Evolutionary conservation across 176 grass and related monocot species (phyloP).

Genomic region (Hsuehochloa calcarea): DNA sequence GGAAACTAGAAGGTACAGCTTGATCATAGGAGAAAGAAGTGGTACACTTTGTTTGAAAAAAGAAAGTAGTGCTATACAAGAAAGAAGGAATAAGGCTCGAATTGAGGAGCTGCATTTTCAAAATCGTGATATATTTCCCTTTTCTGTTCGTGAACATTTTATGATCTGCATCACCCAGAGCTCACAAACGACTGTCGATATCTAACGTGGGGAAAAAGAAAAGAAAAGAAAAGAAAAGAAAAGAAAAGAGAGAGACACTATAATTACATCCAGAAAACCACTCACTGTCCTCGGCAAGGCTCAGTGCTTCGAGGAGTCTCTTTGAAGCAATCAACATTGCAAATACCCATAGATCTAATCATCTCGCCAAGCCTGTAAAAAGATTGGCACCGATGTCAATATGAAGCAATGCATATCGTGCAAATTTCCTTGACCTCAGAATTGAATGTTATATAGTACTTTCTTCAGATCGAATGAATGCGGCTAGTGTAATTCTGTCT

Average conservation of each 20-base stretch:
- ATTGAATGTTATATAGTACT: neutral
- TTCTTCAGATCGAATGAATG: neutral
- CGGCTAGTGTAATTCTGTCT: neutral
- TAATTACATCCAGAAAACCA: conserved; percentile 8
- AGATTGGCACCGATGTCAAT: neutral
- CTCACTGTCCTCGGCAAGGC: conserved; percentile 23
- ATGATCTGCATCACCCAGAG: conserved; percentile 12
- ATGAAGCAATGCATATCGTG: neutral
- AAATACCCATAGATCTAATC: conserved; percentile 79
- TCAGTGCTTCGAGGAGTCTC: conserved; percentile 45
- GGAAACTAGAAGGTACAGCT: neutral
- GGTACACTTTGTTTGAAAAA: neutral
- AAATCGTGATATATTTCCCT: conserved; percentile 34
- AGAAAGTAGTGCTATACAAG: neutral
- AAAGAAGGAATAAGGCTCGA: neutral
- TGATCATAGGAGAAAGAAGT: neutral
- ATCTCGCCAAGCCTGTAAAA: conserved; percentile 74
- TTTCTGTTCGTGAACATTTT: conserved; percentile 20
- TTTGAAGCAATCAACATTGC: conserved; percentile 91
- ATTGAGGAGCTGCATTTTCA: neutral
- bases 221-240: too few species aligned
- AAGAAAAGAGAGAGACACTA: neutral
- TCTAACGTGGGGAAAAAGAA: neutral
- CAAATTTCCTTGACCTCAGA: neutral
- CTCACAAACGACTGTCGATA: neutral